A percentile compares a stretch with the other conserved stretches of the same genome.
phyloP scores from a whole-genome alignment of 2,329 filamentous ascomycete genomes.

The Exophiala spinifera region DNA sequence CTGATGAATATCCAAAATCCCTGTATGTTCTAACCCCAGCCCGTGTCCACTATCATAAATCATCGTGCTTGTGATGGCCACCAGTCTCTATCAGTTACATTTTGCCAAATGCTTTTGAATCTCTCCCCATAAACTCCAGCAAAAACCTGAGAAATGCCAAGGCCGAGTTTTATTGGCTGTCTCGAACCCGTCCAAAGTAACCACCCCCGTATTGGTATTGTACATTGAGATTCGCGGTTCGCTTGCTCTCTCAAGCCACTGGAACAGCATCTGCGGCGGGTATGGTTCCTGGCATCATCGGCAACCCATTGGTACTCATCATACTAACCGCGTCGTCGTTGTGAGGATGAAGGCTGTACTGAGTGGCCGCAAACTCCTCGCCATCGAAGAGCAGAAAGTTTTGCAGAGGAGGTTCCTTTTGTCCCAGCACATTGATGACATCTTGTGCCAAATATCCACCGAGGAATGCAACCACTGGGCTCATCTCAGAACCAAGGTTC shows the following conservation, averaged over 20 bases:
- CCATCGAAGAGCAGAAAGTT: constrained; percentile 93
- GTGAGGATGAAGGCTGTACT: constrained; percentile 77
- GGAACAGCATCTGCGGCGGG: constrained; percentile 4
- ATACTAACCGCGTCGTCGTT: constrained; percentile 35
- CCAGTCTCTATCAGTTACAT: background rate
- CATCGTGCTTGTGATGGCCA: background rate
- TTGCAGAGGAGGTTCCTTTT: constrained; percentile 90
- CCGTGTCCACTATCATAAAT: background rate
- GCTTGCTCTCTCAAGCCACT: constrained; percentile 4
- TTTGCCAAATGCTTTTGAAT: background rate
- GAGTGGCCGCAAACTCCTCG: constrained; percentile 69
- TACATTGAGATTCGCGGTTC: too few relatives aligned
- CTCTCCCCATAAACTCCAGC: background rate
- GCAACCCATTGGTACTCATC: constrained; percentile 21
- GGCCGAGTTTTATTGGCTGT: constrained; percentile 7
- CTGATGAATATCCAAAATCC: background rate
- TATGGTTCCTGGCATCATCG: constrained; percentile 18
- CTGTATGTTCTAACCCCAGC: background rate
- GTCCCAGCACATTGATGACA: constrained; percentile 91
- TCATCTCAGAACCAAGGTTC: constrained; percentile 78
- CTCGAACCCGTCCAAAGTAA: background rate
- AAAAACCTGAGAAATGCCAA: constrained; percentile 15
- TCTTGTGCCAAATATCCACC: constrained; percentile 92
- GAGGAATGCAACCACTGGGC: constrained; percentile 82
- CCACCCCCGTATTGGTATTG: background rate